Conservation (phyloP, 2,329 filamentous ascomycete species). For the Microsporum audouinii region DNA sequence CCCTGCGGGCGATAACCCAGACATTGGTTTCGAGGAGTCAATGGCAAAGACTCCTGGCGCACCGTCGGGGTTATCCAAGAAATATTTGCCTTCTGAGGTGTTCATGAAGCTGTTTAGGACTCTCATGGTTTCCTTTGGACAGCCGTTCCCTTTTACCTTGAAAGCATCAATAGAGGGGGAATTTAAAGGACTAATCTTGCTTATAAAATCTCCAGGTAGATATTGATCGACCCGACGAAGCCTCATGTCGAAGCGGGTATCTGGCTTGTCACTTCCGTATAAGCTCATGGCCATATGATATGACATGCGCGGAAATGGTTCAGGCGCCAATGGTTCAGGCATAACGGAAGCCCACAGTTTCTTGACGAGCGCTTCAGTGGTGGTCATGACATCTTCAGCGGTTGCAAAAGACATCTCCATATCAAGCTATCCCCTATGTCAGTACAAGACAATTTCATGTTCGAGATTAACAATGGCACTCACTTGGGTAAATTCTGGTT, state of each 20-base stretch:
- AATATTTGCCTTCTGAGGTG: slow-evolving; percentile 44
- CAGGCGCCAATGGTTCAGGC: slow-evolving; percentile 31
- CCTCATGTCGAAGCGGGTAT: slow-evolving; percentile 61
- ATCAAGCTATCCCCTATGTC: slow-evolving; percentile 53
- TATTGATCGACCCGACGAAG: slow-evolving; percentile 56
- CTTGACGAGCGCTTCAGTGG: slow-evolving; percentile 42
- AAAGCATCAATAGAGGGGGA: slow-evolving; percentile 65
- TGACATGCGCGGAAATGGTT: slow-evolving; percentile 48
- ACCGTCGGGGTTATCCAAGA: slow-evolving; percentile 61
- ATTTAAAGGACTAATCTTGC: slow-evolving; percentile 60
- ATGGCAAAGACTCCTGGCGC: slow-evolving; percentile 67
- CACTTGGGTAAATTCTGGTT: slow-evolving; percentile 93
- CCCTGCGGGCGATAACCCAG: slow-evolving; percentile 66
- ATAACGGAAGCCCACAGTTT: slow-evolving; percentile 45
- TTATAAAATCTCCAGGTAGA: slow-evolving; percentile 52
- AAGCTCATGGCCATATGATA: slow-evolving; percentile 68
- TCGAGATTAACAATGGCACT: slow-evolving; percentile 9
- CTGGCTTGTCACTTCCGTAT: slow-evolving; percentile 88
- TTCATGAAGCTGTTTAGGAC: slow-evolving; percentile 65
- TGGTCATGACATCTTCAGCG: slow-evolving; percentile 57
- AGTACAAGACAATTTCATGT: neutral
- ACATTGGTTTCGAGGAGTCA: slow-evolving; percentile 60
- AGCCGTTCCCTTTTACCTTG: slow-evolving; percentile 44
- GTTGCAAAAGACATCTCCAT: slow-evolving; percentile 82
- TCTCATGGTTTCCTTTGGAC: slow-evolving; percentile 43